Base-by-base conservation (phyloP, 352 stramenopile species). In the Achlya hypogyna region DNA sequence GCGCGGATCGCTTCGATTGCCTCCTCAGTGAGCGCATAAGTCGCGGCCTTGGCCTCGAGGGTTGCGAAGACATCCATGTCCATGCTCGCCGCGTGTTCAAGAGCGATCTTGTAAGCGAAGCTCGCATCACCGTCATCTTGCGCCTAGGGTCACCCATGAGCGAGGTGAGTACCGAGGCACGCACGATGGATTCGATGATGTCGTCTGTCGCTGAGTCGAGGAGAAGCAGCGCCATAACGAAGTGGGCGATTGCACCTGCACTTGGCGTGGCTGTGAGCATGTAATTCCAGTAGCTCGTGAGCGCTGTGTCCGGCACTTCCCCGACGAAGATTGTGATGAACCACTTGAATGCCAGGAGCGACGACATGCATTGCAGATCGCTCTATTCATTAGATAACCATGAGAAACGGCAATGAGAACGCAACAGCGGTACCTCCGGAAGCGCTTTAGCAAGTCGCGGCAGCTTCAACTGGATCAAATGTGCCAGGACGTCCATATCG, bases 321-420 rank as follows among this genome's bases (percentile, higher is more conserved):
- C 79, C 79, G 23, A 91, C 80, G 78, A 80, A 91, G 4, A 91
- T 52, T 6, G 78, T 78, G 5, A 91, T 78, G 38, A 89, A 91
- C 82, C 82, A 91, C 70, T 91, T 91, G 72, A 75, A 89, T 29
- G 77, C 81, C 8, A 91, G 64, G 22, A 91, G 58, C 29, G 80
- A 87, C 18, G 80, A 78, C 28, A 91, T 68, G 25, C 87, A 70
- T 35, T 72, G 69, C 28, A 90, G 62, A 43, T 90, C 79, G 58
- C 81, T 59, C 79, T 88, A 52, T n/a, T n/a, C 45, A 42, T 8
- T 29, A 22, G 22, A 62, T n/a, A 68, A 2, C 8, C 56, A 22
- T 56, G 47, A 60, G n/a, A 5, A 27, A 14, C 9, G 27, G 31
- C 27, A 23, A 31, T 56, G 4, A 14, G 23, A 20, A 18, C 47